Base-by-base conservation (phyloP, 1,284 basidiomycete species). In the Fomitiporia mediterranea region DNA sequence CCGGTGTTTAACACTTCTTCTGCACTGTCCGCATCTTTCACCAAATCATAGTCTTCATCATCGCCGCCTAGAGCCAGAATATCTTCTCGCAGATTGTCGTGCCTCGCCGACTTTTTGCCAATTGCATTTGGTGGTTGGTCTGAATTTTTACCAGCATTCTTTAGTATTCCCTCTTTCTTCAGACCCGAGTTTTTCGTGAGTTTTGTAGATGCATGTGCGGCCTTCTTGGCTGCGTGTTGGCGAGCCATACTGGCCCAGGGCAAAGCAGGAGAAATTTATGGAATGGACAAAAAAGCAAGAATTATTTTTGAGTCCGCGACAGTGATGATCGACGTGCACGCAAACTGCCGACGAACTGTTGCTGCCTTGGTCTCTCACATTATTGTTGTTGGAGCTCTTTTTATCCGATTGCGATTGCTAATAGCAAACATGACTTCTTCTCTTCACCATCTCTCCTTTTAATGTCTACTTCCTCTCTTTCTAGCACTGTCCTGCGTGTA, bases 61-160 rank as follows among this genome's bases (percentile, higher is more conserved):
- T 78, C 76, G 5, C 80, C 80, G 23, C 80, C 80, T 2, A 81
- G 68, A 13, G 77, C 77, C 30, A 71, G 66, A 21, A 81, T 69
- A 19, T 65, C 64, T 19, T 62, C 56, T 51, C 60, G 60, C 40
- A 42, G 65, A 48, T 44, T 46, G 15, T 47, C 44, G 19, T n/a
- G 39, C 34, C 50, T 51, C 35, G 37, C 48, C n/a, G 42, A 21
- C 3, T 4, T 25, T 52, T 48, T 39, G n/a, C 49, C 44, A 34
- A 49, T 55, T 23, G 34, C n/a, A 15, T 25, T 56, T 51, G 3
- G 19, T 25, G 13, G 17, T n/a, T n/a, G n/a, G n/a, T 55, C 39
- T 46, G 25, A 7, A n/a, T 27, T 56, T 46, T n/a, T 30, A 11
- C 38, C 27, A 42, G 38, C 42, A n/a, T 30, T 51, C 35, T 30